Evolutionary conservation across 2,329 filamentous ascomycete genomes (phyloP).

Genomic region (Endoconidiophora polonica): DNA sequence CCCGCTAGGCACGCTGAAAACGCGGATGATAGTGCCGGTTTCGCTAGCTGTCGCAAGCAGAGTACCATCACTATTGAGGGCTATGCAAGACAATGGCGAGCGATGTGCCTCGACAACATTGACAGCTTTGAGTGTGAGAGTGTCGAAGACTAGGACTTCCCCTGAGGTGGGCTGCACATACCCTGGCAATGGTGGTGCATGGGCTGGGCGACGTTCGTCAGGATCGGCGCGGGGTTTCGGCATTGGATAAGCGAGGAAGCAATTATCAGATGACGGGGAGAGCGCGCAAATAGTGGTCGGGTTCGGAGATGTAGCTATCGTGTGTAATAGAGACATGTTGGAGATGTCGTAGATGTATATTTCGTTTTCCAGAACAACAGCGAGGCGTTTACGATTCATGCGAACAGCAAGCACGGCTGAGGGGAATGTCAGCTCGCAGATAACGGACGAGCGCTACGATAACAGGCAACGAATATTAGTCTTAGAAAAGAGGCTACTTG

Average conservation of each 20-base stretch:
- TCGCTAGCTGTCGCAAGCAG: constrained; percentile 88
- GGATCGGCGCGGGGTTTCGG: constrained; percentile 52
- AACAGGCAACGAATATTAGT: neutral
- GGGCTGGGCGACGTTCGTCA: constrained; percentile 47
- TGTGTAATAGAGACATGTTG: constrained; percentile 90
- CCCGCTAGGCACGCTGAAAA: constrained; percentile 81
- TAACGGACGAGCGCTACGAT: constrained; percentile 51
- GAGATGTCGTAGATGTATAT: constrained; percentile 98
- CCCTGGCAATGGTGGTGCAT: constrained; percentile 62
- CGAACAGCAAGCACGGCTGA: constrained; percentile 90
- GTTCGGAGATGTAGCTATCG: constrained; percentile 87
- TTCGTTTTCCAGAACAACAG: constrained; percentile 85
- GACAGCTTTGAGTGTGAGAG: constrained; percentile 73
- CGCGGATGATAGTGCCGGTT: constrained; percentile 91
- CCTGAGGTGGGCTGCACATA: constrained; percentile 75
- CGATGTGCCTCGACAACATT: constrained; percentile 94
- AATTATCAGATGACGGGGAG: constrained; percentile 87
- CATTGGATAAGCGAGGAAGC: constrained; percentile 85
- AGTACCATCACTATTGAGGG: constrained; percentile 82
- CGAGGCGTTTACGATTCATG: constrained; percentile 82
- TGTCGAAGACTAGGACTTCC: constrained; percentile 85
- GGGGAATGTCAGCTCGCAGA: constrained; percentile 96
- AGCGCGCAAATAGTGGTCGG: constrained; percentile 80
- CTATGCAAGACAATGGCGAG: constrained; percentile 76
- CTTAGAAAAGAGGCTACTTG: neutral